Evolutionary conservation across 129 eudicot species (phyloP), one percentile per base, ranked within the genome.

Genomic region (Flaveria linearis): DNA sequence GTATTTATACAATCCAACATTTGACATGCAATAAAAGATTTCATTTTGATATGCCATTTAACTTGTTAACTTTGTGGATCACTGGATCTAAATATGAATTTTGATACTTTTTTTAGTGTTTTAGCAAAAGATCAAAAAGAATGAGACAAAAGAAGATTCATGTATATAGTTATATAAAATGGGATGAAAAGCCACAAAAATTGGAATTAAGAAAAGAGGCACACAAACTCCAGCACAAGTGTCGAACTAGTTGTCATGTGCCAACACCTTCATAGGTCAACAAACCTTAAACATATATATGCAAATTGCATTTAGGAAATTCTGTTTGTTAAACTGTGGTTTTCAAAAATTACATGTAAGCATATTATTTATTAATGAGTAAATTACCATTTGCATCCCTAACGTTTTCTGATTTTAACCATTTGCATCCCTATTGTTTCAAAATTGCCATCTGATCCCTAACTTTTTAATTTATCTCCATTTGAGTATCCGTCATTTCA

Each of bases 201-300:
- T 43, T 43, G 75, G 79, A 57, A 80, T 63, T 63, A 22, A 65
- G 58, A 20, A 71, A 15, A 1, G 51, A 7, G 5, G 33, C 58
- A 51, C 78, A 80, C 69, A 73, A 23, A n/a, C 26, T 50, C 53
- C 78, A 13, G 16, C 16, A 73, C 79, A 65, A 51, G 47, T 42
- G 13, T 73, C 39, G 41, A 53, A 53, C 80, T 73, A 67, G 64
- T 80, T 74, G 80, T 74, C 80, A 74, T 58, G 84, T 80, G 80
- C 71, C 77, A 45, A 74, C 71, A 74, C 69, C 49, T 79, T 45
- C 69, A 80, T 14, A 67, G 78, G 84, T 80, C 84, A 74, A 74
- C 80, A 80, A 67, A 69, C 62, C 62, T 17, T 78, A 68, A 56
- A 77, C 26, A 36, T 76, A 23, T 77, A 36, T 76, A 23, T 77